Evolutionary conservation across 352 stramenopile genomes (phyloP).

Genomic region (Globisporangium radiosum): DNA sequence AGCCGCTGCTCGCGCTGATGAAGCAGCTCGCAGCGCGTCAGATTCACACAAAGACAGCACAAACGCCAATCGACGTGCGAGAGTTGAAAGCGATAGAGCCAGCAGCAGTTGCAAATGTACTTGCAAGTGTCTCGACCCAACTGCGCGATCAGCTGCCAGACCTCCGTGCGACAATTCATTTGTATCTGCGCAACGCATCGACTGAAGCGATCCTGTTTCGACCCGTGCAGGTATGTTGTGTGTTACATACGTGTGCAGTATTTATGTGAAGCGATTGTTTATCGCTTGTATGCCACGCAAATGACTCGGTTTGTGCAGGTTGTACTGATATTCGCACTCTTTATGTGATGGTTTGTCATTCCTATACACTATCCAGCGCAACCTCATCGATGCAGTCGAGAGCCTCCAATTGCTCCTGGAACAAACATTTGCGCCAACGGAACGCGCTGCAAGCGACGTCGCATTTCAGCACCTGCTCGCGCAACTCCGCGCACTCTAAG

Average conservation of each 20-base stretch:
- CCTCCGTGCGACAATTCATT: slow-evolving; percentile 50
- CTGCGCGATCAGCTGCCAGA: slow-evolving; percentile 17
- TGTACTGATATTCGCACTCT: background rate
- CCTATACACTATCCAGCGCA: slow-evolving; percentile 32
- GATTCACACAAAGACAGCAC: slow-evolving; percentile 22
- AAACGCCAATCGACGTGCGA: slow-evolving; percentile 29
- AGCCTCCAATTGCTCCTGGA: slow-evolving; percentile 52
- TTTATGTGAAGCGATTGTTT: background rate
- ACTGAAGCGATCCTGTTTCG: slow-evolving; percentile 83
- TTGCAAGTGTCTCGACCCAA: slow-evolving; percentile 33
- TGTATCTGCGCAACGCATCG: slow-evolving; percentile 74
- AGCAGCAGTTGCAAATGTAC: slow-evolving; percentile 32
- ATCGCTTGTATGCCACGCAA: background rate
- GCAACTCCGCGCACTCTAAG: slow-evolving; percentile 39
- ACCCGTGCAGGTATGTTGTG: slow-evolving; percentile 52
- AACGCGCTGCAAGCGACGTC: slow-evolving; percentile 36
- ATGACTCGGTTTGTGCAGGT: background rate
- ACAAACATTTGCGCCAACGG: slow-evolving; percentile 45
- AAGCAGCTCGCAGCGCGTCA: slow-evolving; percentile 56
- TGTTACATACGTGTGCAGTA: background rate
- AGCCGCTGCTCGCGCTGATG: slow-evolving; percentile 49
- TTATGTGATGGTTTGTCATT: background rate
- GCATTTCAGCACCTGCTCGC: slow-evolving; percentile 33
- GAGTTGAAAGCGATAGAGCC: slow-evolving; percentile 40
- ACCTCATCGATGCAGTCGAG: slow-evolving; percentile 57